Conservation (phyloP, 2,329 filamentous ascomycete genomes). For the Penicillium frequentans region DNA sequence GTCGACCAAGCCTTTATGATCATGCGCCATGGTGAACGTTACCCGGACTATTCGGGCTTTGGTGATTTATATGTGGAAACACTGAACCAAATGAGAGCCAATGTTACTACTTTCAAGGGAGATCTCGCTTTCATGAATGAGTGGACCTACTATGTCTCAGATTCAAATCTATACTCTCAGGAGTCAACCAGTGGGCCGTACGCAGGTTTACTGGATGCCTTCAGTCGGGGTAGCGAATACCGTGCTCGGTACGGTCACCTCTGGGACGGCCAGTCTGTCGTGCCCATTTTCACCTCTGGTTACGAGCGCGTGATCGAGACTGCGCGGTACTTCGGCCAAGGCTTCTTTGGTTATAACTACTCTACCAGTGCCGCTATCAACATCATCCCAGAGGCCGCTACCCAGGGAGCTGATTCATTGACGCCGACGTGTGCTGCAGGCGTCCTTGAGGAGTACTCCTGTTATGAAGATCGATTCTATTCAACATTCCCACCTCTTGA, state of each 20-base stretch:
- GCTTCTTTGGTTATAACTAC: constrained; percentile 24
- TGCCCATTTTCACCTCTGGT: constrained; percentile 20
- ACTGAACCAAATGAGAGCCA: not conserved
- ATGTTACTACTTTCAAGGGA: constrained; percentile 7
- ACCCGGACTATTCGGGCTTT: constrained; percentile 15
- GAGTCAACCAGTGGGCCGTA: constrained; percentile 21
- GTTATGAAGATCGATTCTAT: too few species aligned
- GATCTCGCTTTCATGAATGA: constrained; percentile 20
- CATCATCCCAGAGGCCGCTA: constrained; percentile 19
- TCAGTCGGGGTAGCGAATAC: constrained; percentile 17
- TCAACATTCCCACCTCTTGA: too few species aligned
- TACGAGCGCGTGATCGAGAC: constrained; percentile 22
- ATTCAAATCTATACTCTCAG: constrained; percentile 11
- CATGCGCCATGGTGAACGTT: constrained; percentile 25
- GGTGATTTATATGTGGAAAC: constrained; percentile 11
- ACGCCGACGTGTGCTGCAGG: constrained; percentile 16
- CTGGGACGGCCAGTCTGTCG: constrained; percentile 9
- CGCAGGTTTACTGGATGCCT: constrained; percentile 15
- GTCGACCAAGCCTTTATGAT: constrained; percentile 26
- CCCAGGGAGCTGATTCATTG: constrained; percentile 19
- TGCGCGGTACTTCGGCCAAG: constrained; percentile 23
- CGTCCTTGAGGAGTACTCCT: too few species aligned
- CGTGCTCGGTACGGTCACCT: constrained; percentile 20
- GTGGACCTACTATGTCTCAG: constrained; percentile 22
- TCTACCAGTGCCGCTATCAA: constrained; percentile 20